Percentiles rank a stretch among this genome's conserved stretches.
Conservation (phyloP, 202 grass and related monocot genomes). For the Digitaria exilis region DNA sequence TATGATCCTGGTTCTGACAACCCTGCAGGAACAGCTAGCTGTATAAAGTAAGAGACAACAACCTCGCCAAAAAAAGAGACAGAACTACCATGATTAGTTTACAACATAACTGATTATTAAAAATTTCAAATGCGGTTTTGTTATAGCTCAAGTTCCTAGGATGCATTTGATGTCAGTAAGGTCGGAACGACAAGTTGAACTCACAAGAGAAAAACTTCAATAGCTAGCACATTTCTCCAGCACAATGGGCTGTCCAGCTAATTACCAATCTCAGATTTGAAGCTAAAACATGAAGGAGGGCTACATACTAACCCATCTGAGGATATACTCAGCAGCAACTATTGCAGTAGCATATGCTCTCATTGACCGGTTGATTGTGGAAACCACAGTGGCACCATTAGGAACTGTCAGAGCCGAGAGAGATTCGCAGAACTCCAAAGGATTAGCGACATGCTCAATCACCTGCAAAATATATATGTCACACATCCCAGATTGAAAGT, state of each 20-base stretch:
- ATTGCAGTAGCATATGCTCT: conserved; percentile 94
- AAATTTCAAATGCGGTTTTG: not conserved
- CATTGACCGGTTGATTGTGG: conserved; percentile 93
- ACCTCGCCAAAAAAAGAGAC: no score
- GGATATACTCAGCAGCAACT: conserved; percentile 87
- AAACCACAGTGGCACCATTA: conserved; percentile 73
- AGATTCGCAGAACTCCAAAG: conserved; percentile 82
- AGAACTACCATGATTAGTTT: not conserved
- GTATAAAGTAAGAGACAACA: not conserved
- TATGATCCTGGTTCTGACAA: not conserved
- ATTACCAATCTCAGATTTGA: not conserved
- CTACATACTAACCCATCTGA: conserved; percentile 74
- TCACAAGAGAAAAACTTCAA: conserved; percentile 16
- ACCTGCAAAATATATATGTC: conserved; percentile 66
- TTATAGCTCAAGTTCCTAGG: not conserved
- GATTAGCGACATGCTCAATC: conserved; percentile 91
- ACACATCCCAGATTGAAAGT: not conserved
- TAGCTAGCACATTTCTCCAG: conserved; percentile 30
- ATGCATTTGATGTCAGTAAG: conserved; percentile 2
- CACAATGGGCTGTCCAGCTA: conserved; percentile 6
- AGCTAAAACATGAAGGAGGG: conserved; percentile 13
- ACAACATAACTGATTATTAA: not conserved
- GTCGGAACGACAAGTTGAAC: not conserved
- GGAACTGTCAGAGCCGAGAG: conserved; percentile 71
- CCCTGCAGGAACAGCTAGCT: conserved; percentile 6